Base-by-base conservation (phyloP, 495 filamentous ascomycete genomes). In the Sabuloglossum arenarium region DNA sequence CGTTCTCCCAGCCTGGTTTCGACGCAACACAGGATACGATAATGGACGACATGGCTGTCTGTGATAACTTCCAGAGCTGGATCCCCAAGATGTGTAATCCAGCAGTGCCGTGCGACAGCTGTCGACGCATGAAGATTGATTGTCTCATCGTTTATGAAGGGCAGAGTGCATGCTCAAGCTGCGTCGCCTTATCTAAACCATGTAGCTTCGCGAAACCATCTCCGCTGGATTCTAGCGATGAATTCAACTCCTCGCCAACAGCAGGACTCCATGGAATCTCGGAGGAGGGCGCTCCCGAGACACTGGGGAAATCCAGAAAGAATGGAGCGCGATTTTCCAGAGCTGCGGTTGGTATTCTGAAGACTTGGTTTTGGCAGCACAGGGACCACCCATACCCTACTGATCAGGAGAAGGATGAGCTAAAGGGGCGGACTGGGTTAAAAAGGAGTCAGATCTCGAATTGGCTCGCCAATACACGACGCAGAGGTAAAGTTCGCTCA, bases 391-490 rank as follows among this genome's bases (percentile, higher is more conserved):
- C 86, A 0, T 93, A 93, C 65, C 86, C 86, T 16, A 87, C 73
- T 28, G 85, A 90, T 25, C 75, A 82, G 43, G 83, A 91, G 63
- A 90, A 87, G 66, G 80, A 86, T 45, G 72, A 77, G 60, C 73
- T 93, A 21, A 79, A 82, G 62, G 68, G 73, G 46, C 73, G 75
- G 58, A 93, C 86, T 1, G 85, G 85, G 12, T 73, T 93, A 27
- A 86, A 73, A 59, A 75, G 79, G 60, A 80, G 71, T 11, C 86
- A 93, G 65, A 85, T 93, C 53, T 79, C 79, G 25, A 89, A 89
- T 63, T 91, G 86, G 86, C 75, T 93, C 11, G 86, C 86, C 53
- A 93, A 93, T 65, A 84, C 86, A 55, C 79, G 86, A 39, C 77
- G 86, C 34, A 73, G 86, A 56, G 79, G 81, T 56, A 90, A 89